Conservation (phyloP, 2,329 filamentous ascomycete genomes). For the Hymenoscyphus occultus region DNA sequence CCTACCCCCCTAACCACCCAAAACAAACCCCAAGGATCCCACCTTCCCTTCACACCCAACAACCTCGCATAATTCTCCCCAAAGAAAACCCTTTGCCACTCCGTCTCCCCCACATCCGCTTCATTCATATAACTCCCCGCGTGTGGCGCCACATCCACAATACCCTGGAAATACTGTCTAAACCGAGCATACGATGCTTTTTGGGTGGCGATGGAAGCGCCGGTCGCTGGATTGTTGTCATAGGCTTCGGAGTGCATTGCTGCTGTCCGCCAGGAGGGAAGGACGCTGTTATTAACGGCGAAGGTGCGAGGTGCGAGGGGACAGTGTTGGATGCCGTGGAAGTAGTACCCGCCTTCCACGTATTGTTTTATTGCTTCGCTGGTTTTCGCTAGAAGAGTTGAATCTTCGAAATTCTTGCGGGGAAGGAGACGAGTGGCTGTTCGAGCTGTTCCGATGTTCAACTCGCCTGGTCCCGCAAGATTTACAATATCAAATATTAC, state of each 20-base stretch:
- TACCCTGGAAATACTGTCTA: slow-evolving; percentile 11
- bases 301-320: slow-evolving; percentile 10
- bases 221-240: slow-evolving; percentile 35
- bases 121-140: slow-evolving; percentile 49
- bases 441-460: neutral
- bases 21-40: slow-evolving; percentile 45
- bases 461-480: neutral
- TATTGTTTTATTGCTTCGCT: slow-evolving; percentile 34
- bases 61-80: slow-evolving; percentile 39
- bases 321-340: slow-evolving; percentile 30
- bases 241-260: slow-evolving; percentile 19
- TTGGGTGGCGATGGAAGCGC: slow-evolving; percentile 36
- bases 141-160: slow-evolving; percentile 21
- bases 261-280: slow-evolving; percentile 18
- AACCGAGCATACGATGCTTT: slow-evolving; percentile 40
- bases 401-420: slow-evolving; percentile 37
- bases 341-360: slow-evolving; percentile 36
- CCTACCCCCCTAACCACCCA: slow-evolving; percentile 22
- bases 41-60: slow-evolving; percentile 46
- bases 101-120: slow-evolving; percentile 43
- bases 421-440: slow-evolving; percentile 42
- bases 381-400: slow-evolving; percentile 24
- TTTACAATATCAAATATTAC: neutral
- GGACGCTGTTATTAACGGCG: slow-evolving; percentile 15
- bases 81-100: slow-evolving; percentile 35